Evolutionary conservation across 768 basidiomycete species (phyloP).

Genomic region (Suillus cothurnatus): DNA sequence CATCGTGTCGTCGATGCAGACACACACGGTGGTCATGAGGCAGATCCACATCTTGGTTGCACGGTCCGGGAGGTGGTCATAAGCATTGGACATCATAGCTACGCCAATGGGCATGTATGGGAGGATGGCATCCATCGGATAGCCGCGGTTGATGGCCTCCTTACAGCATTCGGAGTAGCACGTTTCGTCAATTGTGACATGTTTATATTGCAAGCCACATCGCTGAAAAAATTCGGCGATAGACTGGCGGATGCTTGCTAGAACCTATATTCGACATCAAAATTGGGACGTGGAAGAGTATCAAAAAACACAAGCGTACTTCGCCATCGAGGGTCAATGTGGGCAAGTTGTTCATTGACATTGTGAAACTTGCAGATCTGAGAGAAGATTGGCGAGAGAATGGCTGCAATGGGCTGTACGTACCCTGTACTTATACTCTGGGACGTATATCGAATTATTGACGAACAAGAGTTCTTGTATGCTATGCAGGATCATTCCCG

Average conservation of each 20-base stretch:
- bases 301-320: not conserved
- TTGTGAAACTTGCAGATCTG: not conserved
- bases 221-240: conserved; percentile 1
- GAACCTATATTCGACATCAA: not conserved
- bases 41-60: conserved; percentile 36
- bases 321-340: not conserved
- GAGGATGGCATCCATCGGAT: not conserved
- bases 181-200: not conserved
- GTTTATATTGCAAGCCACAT: not conserved
- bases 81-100: conserved; percentile 11
- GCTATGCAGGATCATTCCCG: not conserved
- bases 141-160: not conserved
- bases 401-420: not conserved
- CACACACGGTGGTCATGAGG: conserved; percentile 40
- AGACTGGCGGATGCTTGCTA: not conserved
- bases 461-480: not conserved
- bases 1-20: conserved; percentile 40
- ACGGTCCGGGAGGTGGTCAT: conserved; percentile 26
- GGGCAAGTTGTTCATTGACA: not conserved
- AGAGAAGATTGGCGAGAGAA: not conserved
- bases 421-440: not conserved
- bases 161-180: not conserved
- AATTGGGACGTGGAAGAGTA: not conserved
- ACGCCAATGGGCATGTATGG: not conserved
- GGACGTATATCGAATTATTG: not conserved